Conservation (phyloP, 2,329 filamentous ascomycete genomes). For the Ceratocystis huliohia region DNA sequence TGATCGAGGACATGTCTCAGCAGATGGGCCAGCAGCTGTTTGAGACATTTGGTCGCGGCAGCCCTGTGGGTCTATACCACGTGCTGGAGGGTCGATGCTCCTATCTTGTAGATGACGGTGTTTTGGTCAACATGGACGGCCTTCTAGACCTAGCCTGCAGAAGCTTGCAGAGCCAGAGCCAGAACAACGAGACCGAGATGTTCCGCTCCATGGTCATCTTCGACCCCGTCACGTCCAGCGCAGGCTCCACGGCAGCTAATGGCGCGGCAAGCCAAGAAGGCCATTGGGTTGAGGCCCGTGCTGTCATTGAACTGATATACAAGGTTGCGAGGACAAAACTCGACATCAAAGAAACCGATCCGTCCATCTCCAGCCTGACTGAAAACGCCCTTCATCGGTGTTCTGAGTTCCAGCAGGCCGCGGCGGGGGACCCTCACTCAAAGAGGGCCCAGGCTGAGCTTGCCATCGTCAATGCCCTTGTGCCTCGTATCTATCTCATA, state of each 20-base stretch:
- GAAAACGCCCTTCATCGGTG: neutral
- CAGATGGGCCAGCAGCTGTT: neutral
- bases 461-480: neutral
- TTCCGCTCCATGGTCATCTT: neutral
- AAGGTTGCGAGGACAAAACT: neutral
- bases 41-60: constrained; percentile 1
- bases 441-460: neutral
- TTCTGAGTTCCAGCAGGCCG: neutral
- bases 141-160: neutral
- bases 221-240: neutral
- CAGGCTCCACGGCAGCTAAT: neutral
- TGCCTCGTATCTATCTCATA: neutral
- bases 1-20: neutral
- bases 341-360: neutral
- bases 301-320: constrained; percentile 1
- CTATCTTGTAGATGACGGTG: constrained; percentile 1
- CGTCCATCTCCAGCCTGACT: neutral
- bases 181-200: neutral
- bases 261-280: neutral
- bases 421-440: neutral
- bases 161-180: neutral
- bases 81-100: neutral
- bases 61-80: neutral
- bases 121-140: neutral
- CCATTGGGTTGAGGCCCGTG: neutral